Evolutionary conservation across 805 yeast genomes (phyloP).

Genomic region (Candida silvicultrix): DNA sequence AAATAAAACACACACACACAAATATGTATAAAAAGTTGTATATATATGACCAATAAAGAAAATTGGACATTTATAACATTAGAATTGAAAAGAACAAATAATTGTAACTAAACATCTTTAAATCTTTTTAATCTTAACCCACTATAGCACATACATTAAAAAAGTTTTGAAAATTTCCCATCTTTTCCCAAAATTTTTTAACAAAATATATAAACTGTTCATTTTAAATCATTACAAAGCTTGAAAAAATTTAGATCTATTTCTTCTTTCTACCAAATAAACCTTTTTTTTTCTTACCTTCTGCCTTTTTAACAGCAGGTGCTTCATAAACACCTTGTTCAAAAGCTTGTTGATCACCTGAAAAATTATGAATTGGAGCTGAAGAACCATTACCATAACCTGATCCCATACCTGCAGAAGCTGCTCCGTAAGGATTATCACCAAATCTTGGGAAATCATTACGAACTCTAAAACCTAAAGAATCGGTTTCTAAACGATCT

Average conservation of each 20-base stretch:
- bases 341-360: conserved; percentile 29
- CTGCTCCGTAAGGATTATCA: conserved; percentile 27
- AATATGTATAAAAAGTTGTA: too few relatives aligned
- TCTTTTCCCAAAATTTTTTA: too few relatives aligned
- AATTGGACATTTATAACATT: too few relatives aligned
- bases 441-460: conserved; percentile 58
- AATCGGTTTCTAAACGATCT: conserved; percentile 73
- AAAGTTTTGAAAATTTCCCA: too few relatives aligned
- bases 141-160: too few relatives aligned
- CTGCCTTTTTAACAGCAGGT: conserved; percentile 27
- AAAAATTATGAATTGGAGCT: conserved; percentile 23
- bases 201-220: not conserved
- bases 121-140: too few relatives aligned
- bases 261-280: conserved; percentile 70
- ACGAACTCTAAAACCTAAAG: conserved; percentile 83
- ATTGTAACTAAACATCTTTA: too few relatives aligned
- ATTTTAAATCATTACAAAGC: not conserved
- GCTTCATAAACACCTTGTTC: conserved; percentile 62
- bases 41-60: too few relatives aligned
- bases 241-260: too few relatives aligned
- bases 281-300: conserved; percentile 71
- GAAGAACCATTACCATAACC: conserved; percentile 19
- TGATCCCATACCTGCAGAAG: conserved; percentile 20
- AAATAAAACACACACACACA: too few relatives aligned
- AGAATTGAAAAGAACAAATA: too few relatives aligned